Percentiles rank a stretch among this genome's conserved stretches.
Evolutionary conservation across 1,284 basidiomycete species (phyloP).

Genomic region (Boletellus dicymbophilus): DNA sequence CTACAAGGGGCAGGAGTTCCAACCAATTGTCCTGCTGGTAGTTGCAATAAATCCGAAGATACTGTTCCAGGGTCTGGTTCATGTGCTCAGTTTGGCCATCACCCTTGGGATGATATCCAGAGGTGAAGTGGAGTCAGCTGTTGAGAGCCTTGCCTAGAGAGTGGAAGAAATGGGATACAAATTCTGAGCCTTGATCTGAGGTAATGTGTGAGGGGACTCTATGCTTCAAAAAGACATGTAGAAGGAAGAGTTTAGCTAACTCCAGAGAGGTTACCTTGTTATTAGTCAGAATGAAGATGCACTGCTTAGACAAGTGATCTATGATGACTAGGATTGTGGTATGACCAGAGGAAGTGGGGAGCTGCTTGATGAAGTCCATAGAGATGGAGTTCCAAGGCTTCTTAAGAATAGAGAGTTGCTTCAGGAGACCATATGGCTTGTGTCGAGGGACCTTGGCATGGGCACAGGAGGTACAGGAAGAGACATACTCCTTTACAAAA

Average conservation of each 20-base stretch:
- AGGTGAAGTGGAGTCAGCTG: neutral
- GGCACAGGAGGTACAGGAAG: neutral
- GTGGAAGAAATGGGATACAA: neutral
- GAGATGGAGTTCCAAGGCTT: too few relatives aligned
- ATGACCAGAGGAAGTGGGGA: neutral
- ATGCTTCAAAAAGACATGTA: neutral
- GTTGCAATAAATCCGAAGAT: too few relatives aligned
- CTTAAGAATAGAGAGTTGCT: neutral
- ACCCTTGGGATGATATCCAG: neutral
- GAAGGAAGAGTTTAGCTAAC: neutral
- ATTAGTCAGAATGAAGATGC: too few relatives aligned
- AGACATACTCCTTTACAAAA: neutral
- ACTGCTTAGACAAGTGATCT: neutral
- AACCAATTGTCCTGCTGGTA: neutral
- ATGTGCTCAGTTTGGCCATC: neutral
- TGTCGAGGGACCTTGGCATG: neutral
- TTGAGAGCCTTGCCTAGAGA: neutral
- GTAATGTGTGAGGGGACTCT: neutral
- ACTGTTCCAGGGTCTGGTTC: too few relatives aligned
- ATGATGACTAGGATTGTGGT: neutral
- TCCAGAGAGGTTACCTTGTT: too few relatives aligned
- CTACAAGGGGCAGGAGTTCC: slow-evolving; percentile 30
- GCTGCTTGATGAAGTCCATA: neutral
- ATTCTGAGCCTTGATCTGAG: neutral
- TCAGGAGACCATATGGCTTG: neutral